phyloP scores from a whole-genome alignment of 768 basidiomycete genomes.

The Filobasidium floriforme region DNA sequence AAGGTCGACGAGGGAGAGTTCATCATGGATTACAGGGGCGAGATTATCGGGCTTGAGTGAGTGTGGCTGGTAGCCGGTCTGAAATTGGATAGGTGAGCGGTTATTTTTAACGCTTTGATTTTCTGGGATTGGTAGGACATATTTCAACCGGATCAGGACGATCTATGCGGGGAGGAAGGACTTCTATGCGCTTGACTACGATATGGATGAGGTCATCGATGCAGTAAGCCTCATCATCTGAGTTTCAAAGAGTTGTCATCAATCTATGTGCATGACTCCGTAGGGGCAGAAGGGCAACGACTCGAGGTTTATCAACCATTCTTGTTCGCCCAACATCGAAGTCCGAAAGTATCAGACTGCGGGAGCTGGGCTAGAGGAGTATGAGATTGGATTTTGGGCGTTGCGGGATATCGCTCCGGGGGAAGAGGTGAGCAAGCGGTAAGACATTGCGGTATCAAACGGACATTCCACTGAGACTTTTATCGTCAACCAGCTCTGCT shows the following conservation, averaged over 20 bases:
- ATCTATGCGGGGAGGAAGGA: conserved; percentile 39
- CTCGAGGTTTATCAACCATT: conserved; percentile 47
- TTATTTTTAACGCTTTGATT: not conserved
- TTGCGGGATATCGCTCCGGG: conserved; percentile 41
- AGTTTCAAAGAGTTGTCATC: too few species aligned
- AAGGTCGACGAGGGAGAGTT: conserved; percentile 42
- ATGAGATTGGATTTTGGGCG: conserved; percentile 47
- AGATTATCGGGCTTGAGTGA: conserved; percentile 42
- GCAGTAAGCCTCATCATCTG: conserved; percentile 30
- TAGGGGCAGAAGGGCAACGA: conserved; percentile 46
- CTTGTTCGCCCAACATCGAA: conserved; percentile 45
- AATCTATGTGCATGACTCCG: too few species aligned
- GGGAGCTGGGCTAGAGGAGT: conserved; percentile 44
- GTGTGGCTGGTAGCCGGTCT: conserved; percentile 11
- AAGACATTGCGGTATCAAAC: not conserved
- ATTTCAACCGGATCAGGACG: conserved; percentile 36
- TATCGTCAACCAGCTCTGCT: conserved; percentile 35
- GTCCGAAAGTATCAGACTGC: conserved; percentile 43
- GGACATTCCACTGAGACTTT: not conserved
- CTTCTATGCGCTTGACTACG: conserved; percentile 47
- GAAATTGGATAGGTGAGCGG: not conserved
- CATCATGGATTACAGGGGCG: conserved; percentile 47
- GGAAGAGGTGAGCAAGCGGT: conserved; percentile 38
- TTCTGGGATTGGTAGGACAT: conserved; percentile 26
- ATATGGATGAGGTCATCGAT: conserved; percentile 47